Evolutionary conservation across 2,329 filamentous ascomycete genomes (phyloP).

Genomic region (Colletotrichum chlorophyti): DNA sequence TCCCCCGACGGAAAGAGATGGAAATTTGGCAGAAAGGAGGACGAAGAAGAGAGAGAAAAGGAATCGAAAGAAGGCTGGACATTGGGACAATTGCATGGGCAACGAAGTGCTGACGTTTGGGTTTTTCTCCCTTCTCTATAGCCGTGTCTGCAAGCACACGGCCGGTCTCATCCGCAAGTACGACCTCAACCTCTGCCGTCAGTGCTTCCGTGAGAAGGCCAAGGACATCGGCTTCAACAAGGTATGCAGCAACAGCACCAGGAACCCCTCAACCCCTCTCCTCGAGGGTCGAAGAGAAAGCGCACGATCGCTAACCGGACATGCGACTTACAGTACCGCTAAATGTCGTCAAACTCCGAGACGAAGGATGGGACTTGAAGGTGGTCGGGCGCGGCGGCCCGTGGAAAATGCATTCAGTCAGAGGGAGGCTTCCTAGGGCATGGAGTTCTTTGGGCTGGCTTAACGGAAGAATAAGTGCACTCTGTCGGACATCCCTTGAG

Average conservation of each 20-base stretch:
- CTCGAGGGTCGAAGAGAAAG: neutral
- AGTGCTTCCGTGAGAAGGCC: constrained; percentile 79
- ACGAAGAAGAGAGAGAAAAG: too few relatives aligned
- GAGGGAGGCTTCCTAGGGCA: constrained; percentile 49
- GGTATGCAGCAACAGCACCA: constrained; percentile 56
- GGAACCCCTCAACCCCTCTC: too few relatives aligned
- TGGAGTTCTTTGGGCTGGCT: constrained; percentile 51
- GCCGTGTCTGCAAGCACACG: constrained; percentile 83
- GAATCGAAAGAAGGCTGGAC: neutral
- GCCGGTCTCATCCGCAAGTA: constrained; percentile 99
- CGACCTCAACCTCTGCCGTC: constrained; percentile 88
- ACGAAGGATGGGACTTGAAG: constrained; percentile 24
- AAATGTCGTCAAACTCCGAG: constrained; percentile 35
- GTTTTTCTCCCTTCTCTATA: constrained; percentile 40
- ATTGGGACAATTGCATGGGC: constrained; percentile 1
- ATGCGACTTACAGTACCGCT: constrained; percentile 42
- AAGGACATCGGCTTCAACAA: constrained; percentile 78
- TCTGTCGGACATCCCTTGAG: constrained; percentile 49
- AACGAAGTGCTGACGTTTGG: constrained; percentile 39
- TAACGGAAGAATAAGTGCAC: constrained; percentile 47
- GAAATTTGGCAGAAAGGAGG: neutral
- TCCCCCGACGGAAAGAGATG: neutral
- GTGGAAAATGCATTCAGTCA: constrained; percentile 46
- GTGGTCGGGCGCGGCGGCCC: constrained; percentile 37
- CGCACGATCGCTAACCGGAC: constrained; percentile 30